Evolutionary conservation across 805 yeast species (phyloP).

Genomic region (Candida nitratophila): DNA sequence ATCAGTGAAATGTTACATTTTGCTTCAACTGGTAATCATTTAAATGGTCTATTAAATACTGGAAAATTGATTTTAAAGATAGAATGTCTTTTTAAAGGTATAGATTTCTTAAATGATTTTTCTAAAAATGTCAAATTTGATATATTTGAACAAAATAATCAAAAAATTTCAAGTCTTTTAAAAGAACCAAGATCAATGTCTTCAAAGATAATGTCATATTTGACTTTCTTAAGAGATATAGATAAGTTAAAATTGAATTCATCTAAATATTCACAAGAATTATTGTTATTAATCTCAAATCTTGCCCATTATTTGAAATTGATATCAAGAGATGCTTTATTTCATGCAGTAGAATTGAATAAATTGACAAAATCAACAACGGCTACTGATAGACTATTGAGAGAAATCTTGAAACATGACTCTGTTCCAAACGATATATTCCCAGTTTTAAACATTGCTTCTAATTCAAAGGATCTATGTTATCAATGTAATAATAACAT

Average conservation of each 20-base stretch:
- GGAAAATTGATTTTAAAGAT: constrained; percentile 66
- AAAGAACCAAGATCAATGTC: constrained; percentile 81
- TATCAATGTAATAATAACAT: constrained; percentile 63
- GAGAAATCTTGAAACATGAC: constrained; percentile 43
- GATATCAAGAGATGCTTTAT: constrained; percentile 72
- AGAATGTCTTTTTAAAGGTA: constrained; percentile 69
- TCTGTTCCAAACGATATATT: constrained; percentile 31
- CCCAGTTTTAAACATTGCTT: constrained; percentile 38
- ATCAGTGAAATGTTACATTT: constrained; percentile 86
- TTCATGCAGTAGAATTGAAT: constrained; percentile 66
- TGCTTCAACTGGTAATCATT: constrained; percentile 68
- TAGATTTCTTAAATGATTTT: constrained; percentile 41
- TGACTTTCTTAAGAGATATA: constrained; percentile 72
- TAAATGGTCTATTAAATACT: constrained; percentile 60
- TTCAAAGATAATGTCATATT: constrained; percentile 82
- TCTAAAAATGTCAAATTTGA: constrained; percentile 8
- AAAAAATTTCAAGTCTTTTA: constrained; percentile 30
- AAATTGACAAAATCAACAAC: constrained; percentile 47
- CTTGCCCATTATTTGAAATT: constrained; percentile 89
- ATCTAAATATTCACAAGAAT: constrained; percentile 45
- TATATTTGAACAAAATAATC: constrained; percentile 1
- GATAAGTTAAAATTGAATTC: constrained; percentile 25
- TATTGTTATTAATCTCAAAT: constrained; percentile 79
- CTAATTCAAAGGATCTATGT: constrained; percentile 72
- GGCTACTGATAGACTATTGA: constrained; percentile 59